These are phyloP conservation scores for Pseudogymnoascus sp. DNA, from an alignment of 2,329 filamentous ascomycete genomes.

Conservation along the genomic window DNA sequence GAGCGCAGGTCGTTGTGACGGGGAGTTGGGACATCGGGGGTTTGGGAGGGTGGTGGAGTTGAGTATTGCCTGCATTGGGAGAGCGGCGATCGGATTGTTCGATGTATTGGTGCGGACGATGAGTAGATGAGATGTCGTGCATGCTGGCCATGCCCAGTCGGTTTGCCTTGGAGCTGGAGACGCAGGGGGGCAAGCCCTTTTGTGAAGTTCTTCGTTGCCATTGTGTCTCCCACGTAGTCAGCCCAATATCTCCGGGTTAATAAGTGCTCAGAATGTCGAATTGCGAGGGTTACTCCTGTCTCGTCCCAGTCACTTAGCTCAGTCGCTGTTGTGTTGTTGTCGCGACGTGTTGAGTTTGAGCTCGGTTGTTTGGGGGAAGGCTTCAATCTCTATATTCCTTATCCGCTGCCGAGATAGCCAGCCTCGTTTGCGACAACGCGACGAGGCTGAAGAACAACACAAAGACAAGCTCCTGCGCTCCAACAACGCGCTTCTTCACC, in stretches of 20 bases:
- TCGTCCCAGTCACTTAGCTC: neutral
- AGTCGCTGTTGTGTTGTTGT: neutral
- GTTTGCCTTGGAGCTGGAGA: conserved; percentile 3
- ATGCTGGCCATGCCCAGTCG: neutral
- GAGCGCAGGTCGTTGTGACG: conserved; percentile 24
- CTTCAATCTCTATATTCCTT: neutral
- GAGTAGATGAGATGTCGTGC: neutral
- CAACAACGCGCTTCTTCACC: neutral
- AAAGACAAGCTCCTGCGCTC: too few relatives aligned
- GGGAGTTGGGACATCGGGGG: neutral
- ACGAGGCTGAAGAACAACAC: neutral
- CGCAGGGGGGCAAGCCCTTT: neutral
- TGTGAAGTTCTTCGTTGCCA: neutral
- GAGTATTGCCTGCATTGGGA: conserved; percentile 8
- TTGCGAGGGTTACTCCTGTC: neutral
- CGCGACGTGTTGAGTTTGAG: neutral
- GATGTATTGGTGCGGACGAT: neutral
- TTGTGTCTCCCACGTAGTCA: neutral
- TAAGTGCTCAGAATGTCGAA: neutral
- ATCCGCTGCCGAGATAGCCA: neutral
- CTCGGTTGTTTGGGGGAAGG: neutral
- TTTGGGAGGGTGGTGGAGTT: neutral
- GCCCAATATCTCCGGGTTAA: neutral
- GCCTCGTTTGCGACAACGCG: neutral
- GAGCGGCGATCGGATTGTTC: neutral